Evolutionary conservation across 176 grass and related monocot genomes (phyloP), one percentile per base, ranked within the genome.

Genomic region (Oryza glaberrima): DNA sequence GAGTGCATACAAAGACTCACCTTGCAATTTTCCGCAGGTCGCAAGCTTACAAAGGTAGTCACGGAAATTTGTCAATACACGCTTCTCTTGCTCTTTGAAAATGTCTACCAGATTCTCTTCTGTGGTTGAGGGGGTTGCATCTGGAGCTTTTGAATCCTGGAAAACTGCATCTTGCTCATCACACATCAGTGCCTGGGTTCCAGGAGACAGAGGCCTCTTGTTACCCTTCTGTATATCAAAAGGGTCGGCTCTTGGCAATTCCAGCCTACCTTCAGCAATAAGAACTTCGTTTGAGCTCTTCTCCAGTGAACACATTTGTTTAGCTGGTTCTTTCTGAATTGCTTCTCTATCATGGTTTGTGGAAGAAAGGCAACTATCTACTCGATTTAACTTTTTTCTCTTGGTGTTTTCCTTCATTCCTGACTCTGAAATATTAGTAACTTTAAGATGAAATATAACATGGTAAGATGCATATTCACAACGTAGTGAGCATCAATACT

Each of bases 141-240:
- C 16, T 46, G 70, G 11, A 89, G n/a, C 67, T 80, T 48, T 77
- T 61, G 82, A 68, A 11, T 63, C 41, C 84, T 40, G 48, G 44
- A 86, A 83, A 81, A 79, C 34, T 48, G 69, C 44, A 20, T 80
- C 84, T 70, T 65, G 79, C 69, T 87, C 80, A 13, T 90, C 76
- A 40, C 84, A 90, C 80, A 90, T 83, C 69, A 90, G 61, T 11
- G 68, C 63, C 25, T 83, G 69, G 41, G 84, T 86, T 69, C 49
- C 69, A 40, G 84, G 84, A 32, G 84, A 90, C 75, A 86, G 30
- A 64, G 68, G 80, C 38, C 88, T 83, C 9, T 45, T 65, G 25
- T 32, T 61, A 77, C 68, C 3, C 15, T 65, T 69, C 23, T 70
- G 20, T 61, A 13, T 38, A 83, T 83, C 63, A 78, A 49, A 65